Percentiles rank a stretch among this genome's conserved stretches.
phyloP scores from a whole-genome alignment of 2,329 filamentous ascomycete species.

The Botrytis galanthina region DNA sequence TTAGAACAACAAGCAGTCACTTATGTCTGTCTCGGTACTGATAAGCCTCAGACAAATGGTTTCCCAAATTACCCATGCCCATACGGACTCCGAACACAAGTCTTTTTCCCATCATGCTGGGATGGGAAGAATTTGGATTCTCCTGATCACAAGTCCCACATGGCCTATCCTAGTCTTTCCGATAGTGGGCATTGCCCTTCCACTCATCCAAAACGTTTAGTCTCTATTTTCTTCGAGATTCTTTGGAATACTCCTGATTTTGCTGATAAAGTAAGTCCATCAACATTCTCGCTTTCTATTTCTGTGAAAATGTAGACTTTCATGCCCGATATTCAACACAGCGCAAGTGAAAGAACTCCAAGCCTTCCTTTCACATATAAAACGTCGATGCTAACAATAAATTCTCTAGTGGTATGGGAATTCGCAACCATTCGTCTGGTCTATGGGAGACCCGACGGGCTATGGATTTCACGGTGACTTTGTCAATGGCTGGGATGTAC shows the following conservation, averaged over 20 bases:
- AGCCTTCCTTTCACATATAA: not conserved
- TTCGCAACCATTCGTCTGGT: slow-evolving; percentile 53
- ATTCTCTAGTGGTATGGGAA: slow-evolving; percentile 41
- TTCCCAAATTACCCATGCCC: slow-evolving; percentile 57
- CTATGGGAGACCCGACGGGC: slow-evolving; percentile 51
- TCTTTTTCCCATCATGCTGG: slow-evolving; percentile 63
- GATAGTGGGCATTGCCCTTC: slow-evolving; percentile 51
- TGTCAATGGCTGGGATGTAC: slow-evolving; percentile 55
- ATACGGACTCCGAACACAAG: slow-evolving; percentile 50
- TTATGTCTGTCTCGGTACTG: slow-evolving; percentile 53
- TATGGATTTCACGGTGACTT: slow-evolving; percentile 59
- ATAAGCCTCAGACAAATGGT: slow-evolving; percentile 45
- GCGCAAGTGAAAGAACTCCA: not conserved
- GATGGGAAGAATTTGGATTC: slow-evolving; percentile 57
- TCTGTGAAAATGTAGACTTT: too few relatives aligned
- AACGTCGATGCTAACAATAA: not conserved
- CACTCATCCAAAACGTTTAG: slow-evolving; percentile 52
- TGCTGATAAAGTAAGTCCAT: slow-evolving; percentile 41
- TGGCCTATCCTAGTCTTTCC: slow-evolving; percentile 49
- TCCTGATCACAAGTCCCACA: slow-evolving; percentile 54
- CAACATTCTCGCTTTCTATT: not conserved
- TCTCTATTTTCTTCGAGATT: slow-evolving; percentile 60
- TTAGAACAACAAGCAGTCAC: slow-evolving; percentile 51
- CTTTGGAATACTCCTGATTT: slow-evolving; percentile 54
- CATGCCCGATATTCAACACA: not conserved